These are phyloP conservation scores for Avena atlantica DNA, from an alignment of 176 grass and related monocot genomes.

Conservation along the genomic window DNA sequence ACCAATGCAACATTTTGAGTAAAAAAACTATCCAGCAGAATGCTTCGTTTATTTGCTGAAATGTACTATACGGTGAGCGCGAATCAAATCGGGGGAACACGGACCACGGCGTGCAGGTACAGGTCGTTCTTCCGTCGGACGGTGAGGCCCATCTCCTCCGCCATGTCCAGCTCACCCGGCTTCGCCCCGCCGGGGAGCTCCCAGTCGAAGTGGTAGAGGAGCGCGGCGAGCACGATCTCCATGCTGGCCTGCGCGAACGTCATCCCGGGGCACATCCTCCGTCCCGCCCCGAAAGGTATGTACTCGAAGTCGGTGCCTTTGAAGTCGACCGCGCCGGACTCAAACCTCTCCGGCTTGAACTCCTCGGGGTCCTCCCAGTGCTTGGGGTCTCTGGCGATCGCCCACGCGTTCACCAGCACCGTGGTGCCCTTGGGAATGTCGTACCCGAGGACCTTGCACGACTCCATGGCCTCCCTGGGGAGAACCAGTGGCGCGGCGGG, in stretches of 20 bases:
- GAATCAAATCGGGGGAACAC: background rate
- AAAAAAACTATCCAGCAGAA: no score
- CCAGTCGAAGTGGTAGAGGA: constrained; percentile 28
- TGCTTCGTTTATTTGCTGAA: background rate
- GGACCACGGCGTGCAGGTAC: background rate
- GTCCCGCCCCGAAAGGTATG: background rate
- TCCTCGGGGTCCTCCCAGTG: background rate
- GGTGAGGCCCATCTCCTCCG: constrained; percentile 5
- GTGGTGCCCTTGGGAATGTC: background rate
- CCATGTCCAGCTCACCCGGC: background rate
- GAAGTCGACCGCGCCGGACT: background rate
- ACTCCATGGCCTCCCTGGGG: background rate
- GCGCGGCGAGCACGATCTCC: constrained; percentile 1
- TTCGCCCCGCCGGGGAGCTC: background rate
- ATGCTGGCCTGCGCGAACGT: background rate
- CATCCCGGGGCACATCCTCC: constrained; percentile 7
- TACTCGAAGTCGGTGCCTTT: constrained; percentile 30
- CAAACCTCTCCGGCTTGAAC: constrained; percentile 10
- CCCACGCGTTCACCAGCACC: background rate
- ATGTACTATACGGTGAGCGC: no score
- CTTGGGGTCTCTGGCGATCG: background rate
- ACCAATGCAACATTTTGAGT: no score
- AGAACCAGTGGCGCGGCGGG: background rate
- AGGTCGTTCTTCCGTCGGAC: constrained; percentile 1
- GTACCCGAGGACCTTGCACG: constrained; percentile 2